Conservation (phyloP, 148 eudicot species). For the Nyssa sinensis region DNA sequence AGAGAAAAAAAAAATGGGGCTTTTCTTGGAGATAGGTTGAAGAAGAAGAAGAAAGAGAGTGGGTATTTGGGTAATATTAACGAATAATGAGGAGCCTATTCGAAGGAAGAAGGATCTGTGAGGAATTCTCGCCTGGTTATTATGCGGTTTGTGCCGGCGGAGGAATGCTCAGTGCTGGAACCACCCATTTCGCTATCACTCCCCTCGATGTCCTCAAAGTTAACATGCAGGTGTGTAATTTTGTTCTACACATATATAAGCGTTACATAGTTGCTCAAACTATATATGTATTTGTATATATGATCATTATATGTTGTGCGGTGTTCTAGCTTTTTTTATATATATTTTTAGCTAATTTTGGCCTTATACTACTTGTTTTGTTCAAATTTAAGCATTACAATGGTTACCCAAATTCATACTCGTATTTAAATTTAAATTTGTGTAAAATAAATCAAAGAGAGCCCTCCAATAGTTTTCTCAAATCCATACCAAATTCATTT, state of each 20-base stretch:
- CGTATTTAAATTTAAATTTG: too few species aligned
- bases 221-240: slow-evolving; percentile 48
- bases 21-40: slow-evolving; percentile 17
- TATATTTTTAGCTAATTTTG: too few species aligned
- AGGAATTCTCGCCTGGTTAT: slow-evolving; percentile 36
- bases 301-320: background rate
- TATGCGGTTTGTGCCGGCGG: slow-evolving; percentile 51
- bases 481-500: too few species aligned
- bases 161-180: slow-evolving; percentile 63
- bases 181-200: slow-evolving; percentile 56
- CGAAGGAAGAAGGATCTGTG: slow-evolving; percentile 22
- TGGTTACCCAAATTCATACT: too few species aligned
- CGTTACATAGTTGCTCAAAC: background rate
- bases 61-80: background rate
- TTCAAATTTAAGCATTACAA: too few species aligned
- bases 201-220: slow-evolving; percentile 72
- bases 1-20: background rate
- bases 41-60: background rate
- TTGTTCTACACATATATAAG: background rate
- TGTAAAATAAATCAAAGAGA: too few species aligned
- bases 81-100: slow-evolving; percentile 12
- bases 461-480: too few species aligned
- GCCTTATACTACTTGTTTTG: too few species aligned
- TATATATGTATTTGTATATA: background rate
- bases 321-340: background rate